Conservation (phyloP, 805 yeast genomes). For the Danielozyma ontarioensis region DNA sequence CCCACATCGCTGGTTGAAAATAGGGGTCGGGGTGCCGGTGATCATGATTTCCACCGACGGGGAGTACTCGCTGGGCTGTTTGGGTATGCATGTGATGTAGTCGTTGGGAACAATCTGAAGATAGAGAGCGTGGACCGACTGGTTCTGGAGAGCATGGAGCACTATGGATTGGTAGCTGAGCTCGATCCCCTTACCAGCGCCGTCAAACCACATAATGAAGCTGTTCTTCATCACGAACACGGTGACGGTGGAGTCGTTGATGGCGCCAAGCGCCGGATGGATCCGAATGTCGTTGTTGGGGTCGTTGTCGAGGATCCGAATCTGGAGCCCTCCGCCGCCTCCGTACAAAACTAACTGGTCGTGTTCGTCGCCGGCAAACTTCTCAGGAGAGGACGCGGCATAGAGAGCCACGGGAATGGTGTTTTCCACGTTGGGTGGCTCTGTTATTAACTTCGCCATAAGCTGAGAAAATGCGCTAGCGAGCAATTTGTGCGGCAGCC, state of each 20-base stretch:
- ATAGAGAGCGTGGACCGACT: constrained; percentile 14
- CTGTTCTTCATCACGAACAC: constrained; percentile 32
- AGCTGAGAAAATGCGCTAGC: too few species aligned
- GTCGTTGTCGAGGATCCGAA: constrained; percentile 11
- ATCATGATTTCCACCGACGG: constrained; percentile 16
- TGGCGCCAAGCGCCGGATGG: constrained; percentile 4
- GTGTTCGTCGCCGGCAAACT: constrained; percentile 28
- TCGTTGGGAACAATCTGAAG: constrained; percentile 26
- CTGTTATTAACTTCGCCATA: too few species aligned
- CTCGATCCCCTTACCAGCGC: constrained; percentile 21
- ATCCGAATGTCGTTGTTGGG: constrained; percentile 8
- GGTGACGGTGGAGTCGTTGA: constrained; percentile 11
- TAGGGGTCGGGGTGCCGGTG: too few species aligned
- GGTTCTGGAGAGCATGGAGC: constrained; percentile 27
- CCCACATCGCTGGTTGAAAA: too few species aligned
- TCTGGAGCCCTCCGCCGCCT: constrained; percentile 22
- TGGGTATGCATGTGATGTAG: constrained; percentile 6
- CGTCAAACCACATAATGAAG: constrained; percentile 26
- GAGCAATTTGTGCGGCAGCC: too few species aligned
- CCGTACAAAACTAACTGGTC: constrained; percentile 39
- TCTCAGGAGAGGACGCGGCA: constrained; percentile 35
- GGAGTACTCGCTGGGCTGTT: constrained; percentile 11
- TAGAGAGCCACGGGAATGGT: constrained; percentile 29
- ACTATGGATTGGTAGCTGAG: constrained; percentile 29
- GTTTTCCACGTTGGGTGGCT: constrained; percentile 37